Percentiles rank a stretch among this genome's conserved stretches.
Evolutionary conservation across 768 basidiomycete species (phyloP).

Genomic region (Pleurotus giganteus): DNA sequence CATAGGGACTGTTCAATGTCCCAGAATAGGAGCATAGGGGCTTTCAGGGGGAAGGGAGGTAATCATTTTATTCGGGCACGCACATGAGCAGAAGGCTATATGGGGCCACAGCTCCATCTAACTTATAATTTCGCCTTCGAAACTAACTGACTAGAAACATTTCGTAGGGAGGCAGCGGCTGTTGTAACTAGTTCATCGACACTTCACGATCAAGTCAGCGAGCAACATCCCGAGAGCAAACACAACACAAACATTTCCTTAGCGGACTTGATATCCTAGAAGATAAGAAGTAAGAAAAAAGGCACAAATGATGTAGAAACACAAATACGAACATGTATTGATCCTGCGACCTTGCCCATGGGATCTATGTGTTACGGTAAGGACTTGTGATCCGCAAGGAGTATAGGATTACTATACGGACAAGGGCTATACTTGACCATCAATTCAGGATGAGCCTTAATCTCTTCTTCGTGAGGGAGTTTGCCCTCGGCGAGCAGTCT

Average conservation of each 20-base stretch:
- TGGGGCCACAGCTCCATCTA: background rate
- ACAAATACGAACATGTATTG: slow-evolving; percentile 45
- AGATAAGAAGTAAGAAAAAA: slow-evolving; percentile 9
- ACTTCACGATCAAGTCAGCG: background rate
- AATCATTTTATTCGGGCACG: too few species aligned
- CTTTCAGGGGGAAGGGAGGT: background rate
- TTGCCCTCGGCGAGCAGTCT: slow-evolving; percentile 58
- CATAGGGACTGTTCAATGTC: too few species aligned
- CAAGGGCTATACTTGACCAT: slow-evolving; percentile 57
- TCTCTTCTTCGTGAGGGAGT: slow-evolving; percentile 74
- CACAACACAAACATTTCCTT: slow-evolving; percentile 67
- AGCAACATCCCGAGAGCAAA: background rate
- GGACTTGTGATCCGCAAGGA: background rate
- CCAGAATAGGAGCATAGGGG: background rate
- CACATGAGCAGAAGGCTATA: too few species aligned
- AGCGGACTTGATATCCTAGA: slow-evolving; percentile 76
- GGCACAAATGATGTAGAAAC: background rate
- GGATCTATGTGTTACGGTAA: slow-evolving; percentile 44
- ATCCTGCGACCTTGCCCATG: slow-evolving; percentile 75
- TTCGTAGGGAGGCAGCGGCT: background rate
- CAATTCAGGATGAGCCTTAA: slow-evolving; percentile 66
- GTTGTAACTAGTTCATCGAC: background rate
- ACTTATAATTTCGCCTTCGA: background rate
- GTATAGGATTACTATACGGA: slow-evolving; percentile 29
- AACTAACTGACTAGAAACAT: background rate